A percentile compares a stretch with the other conserved stretches of the same genome.
These are phyloP conservation scores for Lenzites betulinus DNA, from an alignment of 768 basidiomycete species.

Conservation along the genomic window DNA sequence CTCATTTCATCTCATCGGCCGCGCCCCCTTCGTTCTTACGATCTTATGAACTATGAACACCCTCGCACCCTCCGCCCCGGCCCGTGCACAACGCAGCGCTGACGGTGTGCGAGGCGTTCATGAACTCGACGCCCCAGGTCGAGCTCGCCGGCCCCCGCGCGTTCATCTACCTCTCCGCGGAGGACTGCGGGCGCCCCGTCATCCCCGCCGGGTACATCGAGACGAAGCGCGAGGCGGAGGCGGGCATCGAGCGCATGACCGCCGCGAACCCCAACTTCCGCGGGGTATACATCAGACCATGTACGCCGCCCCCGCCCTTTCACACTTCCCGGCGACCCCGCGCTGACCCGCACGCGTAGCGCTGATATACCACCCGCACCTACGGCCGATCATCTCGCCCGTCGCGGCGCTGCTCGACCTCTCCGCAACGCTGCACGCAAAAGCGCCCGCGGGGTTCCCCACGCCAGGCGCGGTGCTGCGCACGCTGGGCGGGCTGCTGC, in stretches of 20 bases:
- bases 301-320: constrained; percentile 47
- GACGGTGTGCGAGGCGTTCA: constrained; percentile 76
- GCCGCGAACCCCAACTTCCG: constrained; percentile 49
- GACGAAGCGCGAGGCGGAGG: constrained; percentile 92
- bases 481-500: constrained; percentile 44
- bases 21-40: too few relatives aligned
- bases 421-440: constrained; percentile 70
- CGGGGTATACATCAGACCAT: constrained; percentile 85
- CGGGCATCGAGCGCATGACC: constrained; percentile 59
- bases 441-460: constrained; percentile 55
- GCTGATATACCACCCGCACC: constrained; percentile 94
- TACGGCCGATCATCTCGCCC: constrained; percentile 86
- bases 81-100: constrained; percentile 49
- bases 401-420: constrained; percentile 83
- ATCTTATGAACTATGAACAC: too few relatives aligned
- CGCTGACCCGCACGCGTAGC: constrained; percentile 47
- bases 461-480: constrained; percentile 68
- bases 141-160: constrained; percentile 45
- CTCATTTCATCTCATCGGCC: too few relatives aligned
- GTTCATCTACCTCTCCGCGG: constrained; percentile 97
- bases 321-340: background rate
- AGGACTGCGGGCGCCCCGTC: constrained; percentile 87
- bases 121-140: constrained; percentile 43
- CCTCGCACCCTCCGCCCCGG: too few relatives aligned
- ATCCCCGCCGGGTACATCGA: constrained; percentile 86